phyloP scores from a whole-genome alignment of 345 rosid species.

The Chamaenerion angustifolium region DNA sequence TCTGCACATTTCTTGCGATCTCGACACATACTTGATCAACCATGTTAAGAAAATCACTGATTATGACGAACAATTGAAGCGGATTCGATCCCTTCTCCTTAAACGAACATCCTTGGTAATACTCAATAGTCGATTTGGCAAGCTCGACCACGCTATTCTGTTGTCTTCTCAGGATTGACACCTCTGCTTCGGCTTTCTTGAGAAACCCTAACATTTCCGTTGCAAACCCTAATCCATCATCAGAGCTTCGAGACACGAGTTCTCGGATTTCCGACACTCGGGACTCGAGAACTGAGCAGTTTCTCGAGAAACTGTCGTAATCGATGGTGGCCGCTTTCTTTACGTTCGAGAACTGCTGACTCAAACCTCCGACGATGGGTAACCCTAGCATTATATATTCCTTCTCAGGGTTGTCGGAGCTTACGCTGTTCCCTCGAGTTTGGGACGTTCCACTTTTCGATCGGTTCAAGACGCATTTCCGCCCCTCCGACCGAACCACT shows the following conservation, averaged over 20 bases:
- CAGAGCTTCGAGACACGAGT: constrained; percentile 21
- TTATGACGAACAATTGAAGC: constrained; percentile 54
- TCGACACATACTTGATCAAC: constrained; percentile 70
- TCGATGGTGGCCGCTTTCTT: constrained; percentile 70
- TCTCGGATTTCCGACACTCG: constrained; percentile 31
- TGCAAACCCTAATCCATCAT: constrained; percentile 26
- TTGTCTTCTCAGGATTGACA: constrained; percentile 32
- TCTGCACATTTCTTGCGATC: constrained; percentile 47
- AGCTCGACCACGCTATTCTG: constrained; percentile 42
- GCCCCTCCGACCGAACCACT: constrained; percentile 71
- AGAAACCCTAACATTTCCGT: constrained; percentile 50
- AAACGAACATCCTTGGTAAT: constrained; percentile 56
- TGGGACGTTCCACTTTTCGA: constrained; percentile 29
- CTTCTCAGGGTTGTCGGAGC: constrained; percentile 22
- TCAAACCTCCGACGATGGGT: constrained; percentile 67
- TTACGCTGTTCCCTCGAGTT: constrained; percentile 8
- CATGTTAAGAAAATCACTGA: constrained; percentile 61
- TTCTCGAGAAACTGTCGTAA: constrained; percentile 26
- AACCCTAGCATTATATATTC: constrained; percentile 62
- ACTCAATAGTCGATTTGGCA: constrained; percentile 58
- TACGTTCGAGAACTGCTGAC: constrained; percentile 62
- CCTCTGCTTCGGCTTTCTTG: constrained; percentile 39
- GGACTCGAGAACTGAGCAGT: constrained; percentile 28
- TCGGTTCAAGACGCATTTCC: constrained; percentile 42
- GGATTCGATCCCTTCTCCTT: constrained; percentile 33